phyloP scores from a whole-genome alignment of 805 yeast species.

The Pichia phayaonensis region DNA sequence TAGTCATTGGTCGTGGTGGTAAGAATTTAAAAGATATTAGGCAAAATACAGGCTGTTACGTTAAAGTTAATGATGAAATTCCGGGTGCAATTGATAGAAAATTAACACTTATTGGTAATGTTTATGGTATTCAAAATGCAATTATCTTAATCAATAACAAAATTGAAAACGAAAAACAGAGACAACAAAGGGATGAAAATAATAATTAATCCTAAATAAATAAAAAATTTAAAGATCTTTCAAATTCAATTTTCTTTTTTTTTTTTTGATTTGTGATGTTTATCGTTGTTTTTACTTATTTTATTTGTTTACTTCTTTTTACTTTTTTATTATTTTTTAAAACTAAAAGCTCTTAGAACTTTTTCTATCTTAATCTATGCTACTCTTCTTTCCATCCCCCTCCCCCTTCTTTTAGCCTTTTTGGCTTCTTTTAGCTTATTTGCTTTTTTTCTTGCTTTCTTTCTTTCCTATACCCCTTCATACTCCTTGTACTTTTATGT shows the following conservation, averaged over 20 bases:
- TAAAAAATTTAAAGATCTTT: background rate
- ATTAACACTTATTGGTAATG: slow-evolving; percentile 60
- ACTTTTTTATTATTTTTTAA: background rate
- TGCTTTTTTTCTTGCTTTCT: background rate
- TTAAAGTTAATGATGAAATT: slow-evolving; percentile 54
- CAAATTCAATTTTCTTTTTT: background rate
- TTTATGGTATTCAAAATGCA: slow-evolving; percentile 64
- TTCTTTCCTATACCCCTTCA: background rate
- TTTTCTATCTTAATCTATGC: background rate
- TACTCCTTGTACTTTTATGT: background rate
- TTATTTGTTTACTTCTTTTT: background rate
- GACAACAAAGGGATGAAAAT: slow-evolving; percentile 22
- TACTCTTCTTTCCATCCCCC: background rate
- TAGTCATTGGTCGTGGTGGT: slow-evolving; percentile 83
- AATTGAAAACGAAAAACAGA: slow-evolving; percentile 52
- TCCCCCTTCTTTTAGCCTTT: too few species aligned
- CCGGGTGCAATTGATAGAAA: slow-evolving; percentile 54
- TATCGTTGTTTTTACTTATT: background rate
- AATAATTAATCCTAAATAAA: background rate
- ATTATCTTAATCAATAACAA: slow-evolving; percentile 64
- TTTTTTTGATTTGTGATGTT: background rate
- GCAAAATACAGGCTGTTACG: slow-evolving; percentile 66
- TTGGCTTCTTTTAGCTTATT: background rate
- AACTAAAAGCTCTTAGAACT: background rate
- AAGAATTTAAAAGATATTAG: slow-evolving; percentile 72